These are phyloP conservation scores for Entomortierella beljakovae DNA, from an alignment of 192 early-diverging fungal genomes.

Conservation along the genomic window DNA sequence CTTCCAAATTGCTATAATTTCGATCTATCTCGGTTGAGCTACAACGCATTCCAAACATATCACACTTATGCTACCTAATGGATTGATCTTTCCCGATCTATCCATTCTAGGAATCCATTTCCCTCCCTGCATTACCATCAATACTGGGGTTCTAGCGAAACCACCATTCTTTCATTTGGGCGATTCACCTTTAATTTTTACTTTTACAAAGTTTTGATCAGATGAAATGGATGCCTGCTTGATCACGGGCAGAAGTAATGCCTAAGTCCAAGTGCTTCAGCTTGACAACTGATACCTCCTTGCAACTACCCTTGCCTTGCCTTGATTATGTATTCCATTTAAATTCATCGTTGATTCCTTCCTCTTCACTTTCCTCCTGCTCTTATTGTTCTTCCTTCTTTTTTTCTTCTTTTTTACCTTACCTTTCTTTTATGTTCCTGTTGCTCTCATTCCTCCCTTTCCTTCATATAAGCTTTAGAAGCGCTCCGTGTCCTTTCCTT, in stretches of 20 bases:
- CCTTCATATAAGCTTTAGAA: background rate
- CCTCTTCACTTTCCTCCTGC: background rate
- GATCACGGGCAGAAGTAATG: too few relatives aligned
- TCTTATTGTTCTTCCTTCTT: background rate
- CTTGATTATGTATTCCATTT: background rate
- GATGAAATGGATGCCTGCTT: too few relatives aligned
- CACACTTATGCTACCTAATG: too few relatives aligned
- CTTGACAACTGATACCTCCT: background rate
- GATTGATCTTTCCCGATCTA: too few relatives aligned
- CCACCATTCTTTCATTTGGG: background rate
- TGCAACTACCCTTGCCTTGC: background rate
- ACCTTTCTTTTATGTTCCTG: background rate
- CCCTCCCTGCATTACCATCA: background rate
- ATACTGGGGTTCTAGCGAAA: background rate
- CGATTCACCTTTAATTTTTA: too few relatives aligned
- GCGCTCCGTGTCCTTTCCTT: background rate
- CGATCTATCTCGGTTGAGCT: too few relatives aligned
- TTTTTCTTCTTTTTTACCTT: constrained; percentile 1
- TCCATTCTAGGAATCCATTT: background rate
- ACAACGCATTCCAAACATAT: too few relatives aligned
- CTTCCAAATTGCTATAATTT: too few relatives aligned
- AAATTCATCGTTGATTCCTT: too few relatives aligned
- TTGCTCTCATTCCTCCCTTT: background rate
- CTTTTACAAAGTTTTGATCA: background rate
- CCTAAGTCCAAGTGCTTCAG: background rate